Evolutionary conservation across 2,329 filamentous ascomycete species (phyloP).

Genomic region (Monosporascus sp.): DNA sequence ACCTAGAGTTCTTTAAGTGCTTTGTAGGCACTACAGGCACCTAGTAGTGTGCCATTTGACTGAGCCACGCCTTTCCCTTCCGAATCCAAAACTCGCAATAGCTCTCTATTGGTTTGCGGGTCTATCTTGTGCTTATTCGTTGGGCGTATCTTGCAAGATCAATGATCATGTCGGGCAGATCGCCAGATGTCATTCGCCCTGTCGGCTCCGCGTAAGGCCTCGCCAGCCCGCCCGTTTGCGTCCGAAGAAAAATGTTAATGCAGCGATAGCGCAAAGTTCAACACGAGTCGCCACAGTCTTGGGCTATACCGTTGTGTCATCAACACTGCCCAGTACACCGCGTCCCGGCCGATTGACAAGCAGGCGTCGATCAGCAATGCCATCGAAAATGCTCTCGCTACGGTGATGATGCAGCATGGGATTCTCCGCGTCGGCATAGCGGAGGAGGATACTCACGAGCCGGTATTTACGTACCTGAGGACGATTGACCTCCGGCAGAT

Average conservation of each 20-base stretch:
- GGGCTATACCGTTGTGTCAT: conserved; percentile 43
- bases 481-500: conserved; percentile 39
- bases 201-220: conserved; percentile 13
- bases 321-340: conserved; percentile 39
- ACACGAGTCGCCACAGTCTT: conserved; percentile 39
- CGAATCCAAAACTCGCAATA: too few relatives aligned
- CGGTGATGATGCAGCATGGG: conserved; percentile 38
- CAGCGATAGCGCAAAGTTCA: conserved; percentile 10
- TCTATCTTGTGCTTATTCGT: too few relatives aligned
- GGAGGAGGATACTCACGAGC: conserved; percentile 36
- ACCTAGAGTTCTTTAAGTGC: too few relatives aligned
- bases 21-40: too few relatives aligned
- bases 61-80: too few relatives aligned
- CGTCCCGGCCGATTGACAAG: conserved; percentile 8
- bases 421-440: conserved; percentile 45
- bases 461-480: conserved; percentile 39
- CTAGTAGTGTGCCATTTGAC: too few relatives aligned
- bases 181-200: conserved; percentile 6
- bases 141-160: too few relatives aligned
- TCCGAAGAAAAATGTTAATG: background rate
- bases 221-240: background rate
- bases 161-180: background rate
- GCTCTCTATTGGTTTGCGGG: too few relatives aligned
- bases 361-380: conserved; percentile 11
- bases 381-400: conserved; percentile 34